Conservation (phyloP, 208 protist genomes). For the Vickermania ingenoplastis region DNA sequence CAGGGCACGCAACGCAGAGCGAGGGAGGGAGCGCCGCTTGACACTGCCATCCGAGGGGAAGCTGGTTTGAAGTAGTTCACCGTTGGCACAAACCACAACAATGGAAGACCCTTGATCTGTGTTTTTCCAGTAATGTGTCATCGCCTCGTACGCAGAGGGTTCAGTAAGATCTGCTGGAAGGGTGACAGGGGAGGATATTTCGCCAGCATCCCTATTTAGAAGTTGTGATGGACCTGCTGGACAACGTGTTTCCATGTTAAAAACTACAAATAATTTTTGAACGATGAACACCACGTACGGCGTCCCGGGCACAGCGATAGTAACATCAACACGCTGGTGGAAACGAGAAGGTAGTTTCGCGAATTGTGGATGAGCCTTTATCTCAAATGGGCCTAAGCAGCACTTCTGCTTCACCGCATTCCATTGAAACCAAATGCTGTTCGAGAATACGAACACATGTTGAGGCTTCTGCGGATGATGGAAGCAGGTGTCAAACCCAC, state of each 20-base stretch:
- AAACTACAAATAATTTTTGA: conserved; percentile 39
- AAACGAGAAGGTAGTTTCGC: conserved; percentile 35
- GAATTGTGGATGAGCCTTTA: conserved; percentile 19
- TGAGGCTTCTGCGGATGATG: conserved; percentile 31
- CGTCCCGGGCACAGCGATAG: conserved; percentile 29
- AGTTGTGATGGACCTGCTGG: conserved; percentile 8
- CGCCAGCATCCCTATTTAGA: not conserved
- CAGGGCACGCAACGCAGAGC: conserved; percentile 7
- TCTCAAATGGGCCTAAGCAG: conserved; percentile 23
- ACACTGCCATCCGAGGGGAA: not conserved
- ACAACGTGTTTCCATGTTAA: conserved; percentile 21
- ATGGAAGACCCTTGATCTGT: not conserved
- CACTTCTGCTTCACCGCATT: conserved; percentile 21
- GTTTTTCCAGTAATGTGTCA: not conserved
- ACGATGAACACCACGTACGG: conserved; percentile 52
- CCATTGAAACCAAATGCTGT: conserved; percentile 30
- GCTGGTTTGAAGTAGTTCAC: not conserved
- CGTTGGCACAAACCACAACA: not conserved
- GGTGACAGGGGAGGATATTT: not conserved
- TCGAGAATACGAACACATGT: conserved; percentile 33
- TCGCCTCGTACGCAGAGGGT: not conserved
- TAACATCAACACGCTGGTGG: conserved; percentile 21
- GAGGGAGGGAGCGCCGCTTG: not conserved
- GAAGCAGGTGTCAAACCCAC: conserved; percentile 38
- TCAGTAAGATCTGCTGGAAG: not conserved